Evolutionary conservation across 2,329 filamentous ascomycete genomes (phyloP), one percentile per base, ranked within the genome.

Genomic region (Aspergillus persii): DNA sequence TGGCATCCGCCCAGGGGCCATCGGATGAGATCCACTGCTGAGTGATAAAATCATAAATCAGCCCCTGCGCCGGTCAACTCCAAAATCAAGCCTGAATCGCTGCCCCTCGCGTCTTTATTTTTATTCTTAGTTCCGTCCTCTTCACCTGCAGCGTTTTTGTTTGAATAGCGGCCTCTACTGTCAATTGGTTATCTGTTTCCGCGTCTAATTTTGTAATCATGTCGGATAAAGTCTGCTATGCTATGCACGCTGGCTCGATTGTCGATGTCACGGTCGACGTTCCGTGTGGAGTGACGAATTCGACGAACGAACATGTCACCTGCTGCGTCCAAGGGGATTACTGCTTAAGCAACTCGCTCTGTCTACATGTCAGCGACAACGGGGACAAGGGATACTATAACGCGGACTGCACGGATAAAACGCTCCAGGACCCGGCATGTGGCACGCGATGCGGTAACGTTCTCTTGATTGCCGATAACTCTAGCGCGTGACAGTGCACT

Each of bases 301-400:
- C 52, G 39, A 56, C 52, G 0, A 33, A 60, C n/a, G 54, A 58
- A 23, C 50, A 62, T n/a, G 61, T 60, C 30, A 57, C 27, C 29
- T 61, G 61, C 53, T 62, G 61, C 50, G 58, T 58, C 18, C 50
- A 53, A 1, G 60, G 60, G 4, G 60, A 62, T 52, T 62, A 60
- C 27, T 62, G 60, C 44, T 27, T 60, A 39, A 62, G 54, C 33
- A 56, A 62, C 12, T 60, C 54, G 7, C 56, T 60, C 41, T 62
- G 61, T 8, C 11, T 47, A 6, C 47, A 51, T 29, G 31, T 27
- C 15, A 31, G 31, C 3, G 2, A 3, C 4, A 29, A 56, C 29
- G 8, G 26, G 2, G 31, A 15, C 4, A 8, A 54, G 4, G 48
- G 50, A 27, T 62, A 58, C 33, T 61, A 62, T 41, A 52, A 52